Base-by-base conservation (phyloP, 2,329 filamentous ascomycete species). In the Verticillium nubilum region DNA sequence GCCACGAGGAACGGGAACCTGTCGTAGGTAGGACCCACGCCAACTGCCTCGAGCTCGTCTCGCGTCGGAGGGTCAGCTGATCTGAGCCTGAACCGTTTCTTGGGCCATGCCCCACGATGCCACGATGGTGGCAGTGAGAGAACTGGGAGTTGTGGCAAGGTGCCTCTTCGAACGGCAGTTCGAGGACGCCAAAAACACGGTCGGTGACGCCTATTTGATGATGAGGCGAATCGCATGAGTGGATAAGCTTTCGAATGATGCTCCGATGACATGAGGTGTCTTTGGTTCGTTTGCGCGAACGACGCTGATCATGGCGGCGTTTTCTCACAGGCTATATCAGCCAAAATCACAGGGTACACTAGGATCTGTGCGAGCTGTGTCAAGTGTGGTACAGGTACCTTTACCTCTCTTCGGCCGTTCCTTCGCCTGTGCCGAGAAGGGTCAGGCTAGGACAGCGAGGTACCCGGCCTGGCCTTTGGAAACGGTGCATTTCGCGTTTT, bases 171-270 rank as follows among this genome's bases (percentile, higher is more conserved):
- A 7, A 7, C 13, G 29, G 42, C 42, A 47, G n/a, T 17, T 2
- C 33, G 12, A 19, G 19, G 9, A 23, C 15, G 3, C 4, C 13
- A 2, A 17, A 4, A 47, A 9, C 42, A 10, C 9, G 19, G 7
- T 23, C 42, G n/a, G 9, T 19, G 12, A 37, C n/a, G n/a, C n/a
- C n/a, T n/a, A n/a, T n/a, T n/a, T n/a, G n/a, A n/a, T n/a, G n/a
- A n/a, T n/a, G 9, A 13, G n/a, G 19, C 19, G 42, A 47, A 12
- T 47, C 42, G 42, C 58, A 33, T 52, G n/a, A 29, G 31, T 53
- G 55, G 35, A 59, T 57, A 58, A 61, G 59, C 59, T 62, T 61
- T 25, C 23, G 33, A 57, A 37, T 59, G 42, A 53, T 53, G 61
- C 52, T 35, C 52, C 27, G 19, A 33, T 54, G 52, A 33, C 26